Conservation (phyloP, 345 rosid species). For the Sisymbrium irio region DNA sequence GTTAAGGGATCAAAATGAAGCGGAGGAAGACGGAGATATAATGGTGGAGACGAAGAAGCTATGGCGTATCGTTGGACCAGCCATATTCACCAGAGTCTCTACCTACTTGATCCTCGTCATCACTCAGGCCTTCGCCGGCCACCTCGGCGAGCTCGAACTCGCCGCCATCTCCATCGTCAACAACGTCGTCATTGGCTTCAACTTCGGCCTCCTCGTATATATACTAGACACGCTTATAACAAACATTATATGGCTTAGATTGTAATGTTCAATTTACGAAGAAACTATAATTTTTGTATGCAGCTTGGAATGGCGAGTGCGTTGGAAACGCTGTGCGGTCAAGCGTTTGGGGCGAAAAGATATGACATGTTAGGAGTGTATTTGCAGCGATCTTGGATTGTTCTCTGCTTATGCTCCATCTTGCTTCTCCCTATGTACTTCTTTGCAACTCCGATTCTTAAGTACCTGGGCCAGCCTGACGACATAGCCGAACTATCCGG, state of each 20-base stretch:
- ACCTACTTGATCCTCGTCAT: slow-evolving; percentile 42
- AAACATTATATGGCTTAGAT: neutral
- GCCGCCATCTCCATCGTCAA: slow-evolving; percentile 68
- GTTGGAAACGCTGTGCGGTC: slow-evolving; percentile 38
- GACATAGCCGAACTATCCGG: slow-evolving; percentile 67
- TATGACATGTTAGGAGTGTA: slow-evolving; percentile 68
- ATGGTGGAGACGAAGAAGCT: slow-evolving; percentile 51
- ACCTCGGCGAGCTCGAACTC: slow-evolving; percentile 75
- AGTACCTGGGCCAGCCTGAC: slow-evolving; percentile 61
- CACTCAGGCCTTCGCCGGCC: slow-evolving; percentile 77
- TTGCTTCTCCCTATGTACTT: slow-evolving; percentile 57
- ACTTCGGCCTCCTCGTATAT: slow-evolving; percentile 68
- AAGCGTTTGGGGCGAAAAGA: slow-evolving; percentile 73
- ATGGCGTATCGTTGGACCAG: slow-evolving; percentile 61
- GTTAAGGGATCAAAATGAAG: neutral
- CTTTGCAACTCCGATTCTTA: slow-evolving; percentile 51
- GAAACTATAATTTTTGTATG: neutral
- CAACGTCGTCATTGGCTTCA: slow-evolving; percentile 65
- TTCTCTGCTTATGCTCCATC: slow-evolving; percentile 45
- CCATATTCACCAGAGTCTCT: slow-evolving; percentile 48
- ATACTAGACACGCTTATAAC: neutral
- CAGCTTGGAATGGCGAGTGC: slow-evolving; percentile 83
- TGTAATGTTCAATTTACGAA: neutral
- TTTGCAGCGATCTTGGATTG: slow-evolving; percentile 81
- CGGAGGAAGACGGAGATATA: neutral